phyloP scores from a whole-genome alignment of 208 protist species.

The Eutreptiella sp. region DNA sequence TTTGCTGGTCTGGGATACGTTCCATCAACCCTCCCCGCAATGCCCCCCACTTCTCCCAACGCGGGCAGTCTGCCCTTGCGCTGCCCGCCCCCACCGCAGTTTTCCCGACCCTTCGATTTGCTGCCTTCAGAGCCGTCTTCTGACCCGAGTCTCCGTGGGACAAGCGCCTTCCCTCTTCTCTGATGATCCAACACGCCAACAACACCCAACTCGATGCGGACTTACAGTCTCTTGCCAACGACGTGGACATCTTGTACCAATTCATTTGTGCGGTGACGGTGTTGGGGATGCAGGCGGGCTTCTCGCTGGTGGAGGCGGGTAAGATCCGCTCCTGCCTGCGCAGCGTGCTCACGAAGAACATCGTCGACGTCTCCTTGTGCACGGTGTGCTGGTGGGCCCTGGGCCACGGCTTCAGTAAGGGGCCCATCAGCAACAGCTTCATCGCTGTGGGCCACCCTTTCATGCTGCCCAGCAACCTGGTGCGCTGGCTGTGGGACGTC shows the following conservation, averaged over 20 bases:
- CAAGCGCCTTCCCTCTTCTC: no score
- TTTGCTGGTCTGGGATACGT: no score
- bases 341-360: conserved; percentile 44
- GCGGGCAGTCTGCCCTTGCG: no score
- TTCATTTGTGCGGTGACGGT: conserved; percentile 1
- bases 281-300: conserved; percentile 27
- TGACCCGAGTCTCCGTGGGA: no score
- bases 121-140: no score
- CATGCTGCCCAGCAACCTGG: conserved; percentile 10
- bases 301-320: conserved; percentile 40
- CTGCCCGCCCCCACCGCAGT: no score
- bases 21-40: no score
- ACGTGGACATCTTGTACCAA: conserved; percentile 18
- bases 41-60: no score
- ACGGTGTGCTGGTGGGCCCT: conserved; percentile 32
- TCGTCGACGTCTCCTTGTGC: conserved; percentile 39
- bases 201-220: no score
- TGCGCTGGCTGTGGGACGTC: conserved; percentile 26
- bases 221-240: no score
- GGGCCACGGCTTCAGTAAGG: conserved; percentile 20
- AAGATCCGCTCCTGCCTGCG: conserved; percentile 28
- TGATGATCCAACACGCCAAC: no score
- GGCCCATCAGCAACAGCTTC: neutral
- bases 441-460: conserved; percentile 1
- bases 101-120: no score